Evolutionary conservation across 176 grass and related monocot genomes (phyloP), one percentile per base, ranked within the genome.

Genomic region (Hsuehochloa calcarea): DNA sequence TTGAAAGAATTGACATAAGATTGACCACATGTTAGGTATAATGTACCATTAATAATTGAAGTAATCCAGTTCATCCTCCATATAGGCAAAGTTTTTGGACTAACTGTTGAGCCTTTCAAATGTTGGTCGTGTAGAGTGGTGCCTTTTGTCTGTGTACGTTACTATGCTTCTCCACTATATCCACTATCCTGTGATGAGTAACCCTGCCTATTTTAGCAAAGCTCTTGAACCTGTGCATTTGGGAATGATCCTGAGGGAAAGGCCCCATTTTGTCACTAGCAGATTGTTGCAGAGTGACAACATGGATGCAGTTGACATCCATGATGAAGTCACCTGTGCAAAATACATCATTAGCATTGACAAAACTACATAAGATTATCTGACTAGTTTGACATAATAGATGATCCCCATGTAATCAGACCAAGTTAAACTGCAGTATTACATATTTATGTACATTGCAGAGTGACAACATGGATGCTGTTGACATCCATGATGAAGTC

Each of bases 81-180:
- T 49, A 44, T 34, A 31, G 11, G 38, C 25, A 60, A 71, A 65
- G 12, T 62, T 72, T 70, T 1, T 13, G 54, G 44, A 47, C 25
- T 4, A 25, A 72, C n/a, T 76, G 35, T 37, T n/a, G 29, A 54
- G 70, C 72, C 45, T 75, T 71, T 68, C 50, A 73, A 81, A 87
- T 76, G 63, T 49, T 82, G 22, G 20, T 6, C 61, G 14, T 13
- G 7, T 7, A 40, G 23, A 76, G 22, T 79, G 29, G 12, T 67
- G 8, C 12, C 6, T 76, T 82, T 45, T 70, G n/a, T 72, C 9
- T 77, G 27, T 16, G 1, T 79, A 51, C 49, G 72, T 44, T 52
- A 29, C 55, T 65, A 35, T 79, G 72, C 27, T 74, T 62, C 55
- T 63, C 35, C 54, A 34, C 54, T 27, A 14, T 79, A 65, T 74